Base-by-base conservation (phyloP, 768 basidiomycete genomes). In the Phanerochaete carnosa region DNA sequence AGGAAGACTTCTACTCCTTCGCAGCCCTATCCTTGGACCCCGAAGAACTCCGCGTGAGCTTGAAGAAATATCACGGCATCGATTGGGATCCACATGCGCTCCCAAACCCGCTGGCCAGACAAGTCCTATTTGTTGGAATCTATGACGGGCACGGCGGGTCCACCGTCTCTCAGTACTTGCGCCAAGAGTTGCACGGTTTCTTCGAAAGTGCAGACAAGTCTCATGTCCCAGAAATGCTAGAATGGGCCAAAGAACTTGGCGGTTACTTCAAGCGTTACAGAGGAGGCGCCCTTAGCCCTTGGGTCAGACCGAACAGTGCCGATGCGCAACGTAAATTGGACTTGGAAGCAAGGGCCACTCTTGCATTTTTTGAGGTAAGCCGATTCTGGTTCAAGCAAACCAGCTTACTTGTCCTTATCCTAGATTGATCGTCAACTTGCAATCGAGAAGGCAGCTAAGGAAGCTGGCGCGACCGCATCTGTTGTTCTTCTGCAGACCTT, bases 71-170 rank as follows among this genome's bases (percentile, higher is more conserved):
- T 28, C 80, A 86, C 60, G 80, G 78, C 39, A 72, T 88, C 57
- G 83, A 89, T 55, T 96, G 95, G 95, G 81, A 90, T 63, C 86
- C 90, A 0, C 71, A 78, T 28, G 67, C 65, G 28, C 76, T 83
- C 9, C 80, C 78, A 1, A 78, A 86, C 33, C 75, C 80, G 6
- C 75, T 92, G 23, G 80, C 90, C 1, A 76, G 84, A 29, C 93
- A 97, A 72, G 90, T 87, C 7, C 80, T 93, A 5, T 94, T 92
- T 66, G 84, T 94, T 37, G 95, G 94, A 30, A 88, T 97, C 59
- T 97, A 94, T 71, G 95, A 97, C 60, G 95, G 95, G 8, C 95
- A 97, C 68, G 95, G 95, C 7, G 95, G 95, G 9, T 88, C 88
- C n/a, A 88, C 88, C 11, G 94, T 95, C 19, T 89, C 94, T 2